phyloP scores from a whole-genome alignment of 345 rosid genomes.

The Heritiera littoralis region DNA sequence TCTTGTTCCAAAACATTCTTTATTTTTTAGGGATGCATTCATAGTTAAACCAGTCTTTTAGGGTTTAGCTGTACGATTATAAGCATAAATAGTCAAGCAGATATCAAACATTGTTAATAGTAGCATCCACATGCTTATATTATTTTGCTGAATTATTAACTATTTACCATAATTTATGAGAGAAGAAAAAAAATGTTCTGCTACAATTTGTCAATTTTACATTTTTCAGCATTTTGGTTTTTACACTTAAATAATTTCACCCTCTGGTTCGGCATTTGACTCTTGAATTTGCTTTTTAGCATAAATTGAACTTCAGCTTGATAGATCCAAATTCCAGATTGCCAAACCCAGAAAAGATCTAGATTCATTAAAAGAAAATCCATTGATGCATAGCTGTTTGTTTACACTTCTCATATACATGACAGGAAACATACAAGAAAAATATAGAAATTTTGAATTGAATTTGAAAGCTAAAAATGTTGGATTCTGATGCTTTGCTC shows the following conservation, averaged over 20 bases:
- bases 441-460: conserved; percentile 3
- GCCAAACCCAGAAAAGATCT: not conserved
- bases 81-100: not conserved
- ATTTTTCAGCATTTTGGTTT: not conserved
- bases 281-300: not conserved
- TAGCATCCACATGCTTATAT: not conserved
- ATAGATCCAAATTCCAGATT: not conserved
- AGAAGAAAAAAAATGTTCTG: too few species aligned
- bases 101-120: not conserved
- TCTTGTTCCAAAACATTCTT: not conserved
- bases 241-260: not conserved
- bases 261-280: not conserved
- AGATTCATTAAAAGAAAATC: not conserved
- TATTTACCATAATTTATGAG: not conserved
- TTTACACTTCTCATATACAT: not conserved
- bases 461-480: not conserved
- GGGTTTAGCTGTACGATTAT: not conserved
- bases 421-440: conserved; percentile 3
- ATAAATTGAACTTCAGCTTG: not conserved
- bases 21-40: not conserved
- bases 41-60: not conserved
- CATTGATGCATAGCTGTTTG: not conserved
- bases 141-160: not conserved
- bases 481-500: conserved; percentile 10
- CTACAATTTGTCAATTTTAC: too few species aligned